Percentiles rank a stretch among this genome's conserved stretches.
phyloP scores from a whole-genome alignment of 805 yeast species.

The Nakazawaea siamensis region DNA sequence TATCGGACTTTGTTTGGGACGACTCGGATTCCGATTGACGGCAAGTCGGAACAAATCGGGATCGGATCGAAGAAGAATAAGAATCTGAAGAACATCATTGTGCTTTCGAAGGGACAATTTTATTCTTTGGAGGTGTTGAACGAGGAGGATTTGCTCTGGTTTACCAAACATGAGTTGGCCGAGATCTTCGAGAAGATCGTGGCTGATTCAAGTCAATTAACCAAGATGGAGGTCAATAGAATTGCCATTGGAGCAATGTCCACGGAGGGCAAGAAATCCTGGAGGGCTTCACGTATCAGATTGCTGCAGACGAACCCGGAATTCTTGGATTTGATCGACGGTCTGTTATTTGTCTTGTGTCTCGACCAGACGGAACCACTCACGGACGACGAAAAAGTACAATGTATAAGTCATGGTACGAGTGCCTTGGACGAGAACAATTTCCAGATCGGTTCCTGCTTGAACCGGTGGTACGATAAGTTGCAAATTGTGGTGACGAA shows the following conservation, averaged over 20 bases:
- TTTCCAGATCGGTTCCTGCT: constrained; percentile 48
- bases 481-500: constrained; percentile 44
- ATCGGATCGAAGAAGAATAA: constrained; percentile 28
- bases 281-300: constrained; percentile 39
- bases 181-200: constrained; percentile 34
- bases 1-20: constrained; percentile 63
- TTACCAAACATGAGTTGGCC: constrained; percentile 42
- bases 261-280: constrained; percentile 40
- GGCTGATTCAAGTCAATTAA: constrained; percentile 26
- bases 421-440: constrained; percentile 35
- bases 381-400: constrained; percentile 39
- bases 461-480: constrained; percentile 54
- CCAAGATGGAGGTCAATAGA: constrained; percentile 29
- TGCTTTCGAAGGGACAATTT: constrained; percentile 42
- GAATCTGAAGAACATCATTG: constrained; percentile 40
- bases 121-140: constrained; percentile 42
- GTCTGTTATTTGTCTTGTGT: constrained; percentile 43
- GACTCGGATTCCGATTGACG: constrained; percentile 43
- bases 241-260: constrained; percentile 47
- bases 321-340: constrained; percentile 31
- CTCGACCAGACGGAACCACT: constrained; percentile 39
- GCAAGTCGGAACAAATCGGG: constrained; percentile 23
- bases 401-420: constrained; percentile 44
- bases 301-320: constrained; percentile 29
- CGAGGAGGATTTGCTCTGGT: constrained; percentile 32